phyloP scores from a whole-genome alignment of 2,329 filamentous ascomycete genomes.

The Colletotrichum karsti region DNA sequence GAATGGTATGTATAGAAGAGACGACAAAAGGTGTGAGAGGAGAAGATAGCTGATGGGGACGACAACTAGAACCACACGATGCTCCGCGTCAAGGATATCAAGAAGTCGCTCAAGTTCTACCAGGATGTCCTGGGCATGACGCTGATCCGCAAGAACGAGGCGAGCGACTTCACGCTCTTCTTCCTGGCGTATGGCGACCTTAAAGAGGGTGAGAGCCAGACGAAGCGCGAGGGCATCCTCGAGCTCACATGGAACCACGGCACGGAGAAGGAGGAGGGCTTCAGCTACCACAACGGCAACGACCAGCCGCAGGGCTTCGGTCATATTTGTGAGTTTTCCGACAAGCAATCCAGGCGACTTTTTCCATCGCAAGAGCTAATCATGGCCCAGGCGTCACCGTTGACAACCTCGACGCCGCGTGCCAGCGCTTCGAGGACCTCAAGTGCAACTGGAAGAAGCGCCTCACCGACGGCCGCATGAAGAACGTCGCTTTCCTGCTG shows the following conservation, averaged over 20 bases:
- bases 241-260: constrained; percentile 89
- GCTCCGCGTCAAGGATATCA: constrained; percentile 88
- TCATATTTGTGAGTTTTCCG: constrained; percentile 83
- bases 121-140: constrained; percentile 91
- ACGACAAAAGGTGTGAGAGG: no score
- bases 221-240: constrained; percentile 81
- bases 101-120: constrained; percentile 81
- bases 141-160: constrained; percentile 77
- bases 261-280: constrained; percentile 85
- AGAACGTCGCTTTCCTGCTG: constrained; percentile 90
- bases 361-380: no score
- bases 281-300: constrained; percentile 94
- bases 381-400: constrained; percentile 74
- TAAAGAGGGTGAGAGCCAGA: constrained; percentile 62
- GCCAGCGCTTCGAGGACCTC: constrained; percentile 83
- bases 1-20: constrained; percentile 66
- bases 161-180: constrained; percentile 86
- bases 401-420: constrained; percentile 89
- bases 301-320: constrained; percentile 92
- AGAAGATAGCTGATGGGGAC: not conserved
- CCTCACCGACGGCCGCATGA: constrained; percentile 91
- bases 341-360: no score
- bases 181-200: constrained; percentile 80
- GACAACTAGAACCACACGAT: constrained; percentile 81
- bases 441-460: constrained; percentile 94